phyloP scores from a whole-genome alignment of 495 filamentous ascomycete genomes.

The Penicillium simplicissimum region DNA sequence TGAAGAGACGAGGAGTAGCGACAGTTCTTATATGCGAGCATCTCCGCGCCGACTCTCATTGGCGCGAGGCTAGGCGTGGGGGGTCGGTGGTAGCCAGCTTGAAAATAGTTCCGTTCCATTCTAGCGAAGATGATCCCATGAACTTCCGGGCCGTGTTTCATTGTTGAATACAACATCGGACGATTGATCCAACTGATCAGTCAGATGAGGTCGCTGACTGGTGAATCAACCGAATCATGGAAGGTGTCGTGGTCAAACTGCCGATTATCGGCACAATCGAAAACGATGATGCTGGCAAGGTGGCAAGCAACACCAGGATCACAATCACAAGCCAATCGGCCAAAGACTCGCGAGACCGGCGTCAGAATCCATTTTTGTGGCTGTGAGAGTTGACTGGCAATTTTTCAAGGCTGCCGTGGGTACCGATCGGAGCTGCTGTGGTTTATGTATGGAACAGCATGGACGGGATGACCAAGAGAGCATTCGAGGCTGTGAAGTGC shows the following conservation, averaged over 20 bases:
- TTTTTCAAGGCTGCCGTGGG: not conserved
- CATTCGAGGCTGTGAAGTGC: conserved; percentile 4
- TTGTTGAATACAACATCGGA: not conserved
- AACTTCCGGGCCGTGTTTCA: not conserved
- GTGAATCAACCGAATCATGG: not conserved
- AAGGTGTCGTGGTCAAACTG: not conserved
- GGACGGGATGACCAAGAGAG: too few species aligned
- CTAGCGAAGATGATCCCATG: not conserved
- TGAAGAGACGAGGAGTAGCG: not conserved
- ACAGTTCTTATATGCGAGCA: not conserved
- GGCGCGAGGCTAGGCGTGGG: not conserved
- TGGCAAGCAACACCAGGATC: not conserved
- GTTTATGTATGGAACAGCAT: not conserved
- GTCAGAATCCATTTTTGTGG: not conserved
- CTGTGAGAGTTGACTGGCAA: not conserved
- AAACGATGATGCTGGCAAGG: not conserved
- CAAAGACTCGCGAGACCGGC: not conserved
- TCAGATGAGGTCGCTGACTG: not conserved
- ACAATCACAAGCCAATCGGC: not conserved
- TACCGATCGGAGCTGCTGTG: not conserved
- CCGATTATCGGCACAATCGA: conserved; percentile 8
- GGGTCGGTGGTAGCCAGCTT: not conserved
- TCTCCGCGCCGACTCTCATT: not conserved
- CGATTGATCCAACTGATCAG: not conserved
- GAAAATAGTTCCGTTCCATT: not conserved